phyloP scores from a whole-genome alignment of 177 flowering plant genomes.

The Tripterygium wilfordii region DNA sequence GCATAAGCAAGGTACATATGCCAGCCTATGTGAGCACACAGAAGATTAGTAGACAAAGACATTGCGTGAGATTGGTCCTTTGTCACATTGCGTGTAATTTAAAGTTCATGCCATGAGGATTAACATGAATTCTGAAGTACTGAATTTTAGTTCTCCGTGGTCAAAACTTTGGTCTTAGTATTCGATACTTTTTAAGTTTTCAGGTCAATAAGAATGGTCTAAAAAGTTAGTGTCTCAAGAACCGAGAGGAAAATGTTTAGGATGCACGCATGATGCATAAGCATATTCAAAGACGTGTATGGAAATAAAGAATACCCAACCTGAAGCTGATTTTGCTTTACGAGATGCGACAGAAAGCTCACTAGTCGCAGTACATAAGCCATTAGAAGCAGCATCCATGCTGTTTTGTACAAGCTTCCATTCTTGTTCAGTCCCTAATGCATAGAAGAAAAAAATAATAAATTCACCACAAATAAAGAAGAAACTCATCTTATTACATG shows the following conservation, averaged over 20 bases:
- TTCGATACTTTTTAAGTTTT: too few species aligned
- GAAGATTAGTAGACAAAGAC: too few species aligned
- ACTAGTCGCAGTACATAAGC: constrained; percentile 63
- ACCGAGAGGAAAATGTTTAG: too few species aligned
- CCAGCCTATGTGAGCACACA: not conserved
- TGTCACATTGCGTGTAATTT: too few species aligned
- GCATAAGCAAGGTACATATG: not conserved
- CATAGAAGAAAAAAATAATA: constrained; percentile 9
- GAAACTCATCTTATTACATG: not conserved
- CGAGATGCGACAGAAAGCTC: constrained; percentile 70
- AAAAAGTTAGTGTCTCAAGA: too few species aligned
- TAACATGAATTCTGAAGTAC: too few species aligned
- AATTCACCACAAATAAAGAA: constrained; percentile 2
- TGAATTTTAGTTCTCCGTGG: too few species aligned
- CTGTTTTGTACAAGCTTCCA: constrained; percentile 79
- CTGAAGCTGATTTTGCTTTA: constrained; percentile 86
- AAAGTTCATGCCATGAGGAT: too few species aligned
- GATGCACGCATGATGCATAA: too few species aligned
- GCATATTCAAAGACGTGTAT: not conserved
- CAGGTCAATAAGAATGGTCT: too few species aligned
- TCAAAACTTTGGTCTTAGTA: too few species aligned
- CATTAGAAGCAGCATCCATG: constrained; percentile 79
- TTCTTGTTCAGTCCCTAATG: constrained; percentile 85
- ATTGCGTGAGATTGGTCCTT: too few species aligned
- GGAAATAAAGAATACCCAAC: constrained; percentile 22